phyloP scores from a whole-genome alignment of 306 rosid genomes.

The Datisca glomerata region DNA sequence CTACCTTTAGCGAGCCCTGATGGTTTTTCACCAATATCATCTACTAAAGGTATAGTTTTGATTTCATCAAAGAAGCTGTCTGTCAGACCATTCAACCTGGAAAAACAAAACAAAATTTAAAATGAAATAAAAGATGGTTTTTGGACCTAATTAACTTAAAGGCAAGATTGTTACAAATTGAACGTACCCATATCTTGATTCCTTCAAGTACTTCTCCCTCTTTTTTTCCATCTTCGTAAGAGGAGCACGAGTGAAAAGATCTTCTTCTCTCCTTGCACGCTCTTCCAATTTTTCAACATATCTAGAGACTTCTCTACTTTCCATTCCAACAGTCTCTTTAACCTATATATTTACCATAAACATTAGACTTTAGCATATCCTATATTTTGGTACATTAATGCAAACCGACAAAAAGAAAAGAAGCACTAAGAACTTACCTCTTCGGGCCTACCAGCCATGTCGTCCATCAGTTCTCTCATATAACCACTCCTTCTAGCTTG shows the following conservation, averaged over 20 bases:
- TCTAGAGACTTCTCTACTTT: slow-evolving; percentile 50
- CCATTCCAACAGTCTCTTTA: slow-evolving; percentile 48
- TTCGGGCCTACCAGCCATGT: slow-evolving; percentile 72
- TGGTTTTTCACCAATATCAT: slow-evolving; percentile 26
- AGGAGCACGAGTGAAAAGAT: slow-evolving; percentile 66
- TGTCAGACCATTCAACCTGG: slow-evolving; percentile 70
- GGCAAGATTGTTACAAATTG: neutral
- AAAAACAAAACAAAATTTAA: slow-evolving; percentile 13
- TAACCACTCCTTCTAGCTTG: slow-evolving; percentile 48
- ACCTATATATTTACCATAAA: slow-evolving; percentile 32
- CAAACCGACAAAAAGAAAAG: slow-evolving; percentile 5
- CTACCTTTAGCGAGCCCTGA: slow-evolving; percentile 23
- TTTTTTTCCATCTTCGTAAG: slow-evolving; percentile 60
- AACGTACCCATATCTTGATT: slow-evolving; percentile 71
- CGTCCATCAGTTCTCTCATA: slow-evolving; percentile 49
- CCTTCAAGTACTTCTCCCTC: slow-evolving; percentile 57
- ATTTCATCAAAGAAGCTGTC: slow-evolving; percentile 75
- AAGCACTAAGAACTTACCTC: slow-evolving; percentile 36
- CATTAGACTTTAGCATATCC: slow-evolving; percentile 6
- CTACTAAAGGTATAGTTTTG: slow-evolving; percentile 52
- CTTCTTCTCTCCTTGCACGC: slow-evolving; percentile 71
- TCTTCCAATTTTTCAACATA: slow-evolving; percentile 49
- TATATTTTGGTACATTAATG: too few species aligned
- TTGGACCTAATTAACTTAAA: neutral
- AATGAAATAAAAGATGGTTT: neutral